Evolutionary conservation across 1,284 basidiomycete species (phyloP), one percentile per base, ranked within the genome.

Genomic region (Trichosporon faecale): DNA sequence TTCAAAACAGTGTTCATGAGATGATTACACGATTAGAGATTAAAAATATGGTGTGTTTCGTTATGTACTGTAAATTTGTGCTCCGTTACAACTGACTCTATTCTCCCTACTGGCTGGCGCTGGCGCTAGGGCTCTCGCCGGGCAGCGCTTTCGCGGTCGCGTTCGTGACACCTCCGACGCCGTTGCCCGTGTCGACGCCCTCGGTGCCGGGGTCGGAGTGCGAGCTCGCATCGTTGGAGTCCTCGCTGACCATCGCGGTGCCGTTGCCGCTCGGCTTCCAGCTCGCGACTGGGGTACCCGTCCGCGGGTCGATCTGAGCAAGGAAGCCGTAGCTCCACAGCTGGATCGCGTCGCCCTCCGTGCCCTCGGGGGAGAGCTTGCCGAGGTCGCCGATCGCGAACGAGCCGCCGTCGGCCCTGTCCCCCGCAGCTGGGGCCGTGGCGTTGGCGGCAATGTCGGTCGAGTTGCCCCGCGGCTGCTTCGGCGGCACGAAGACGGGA

Each of bases 271-370:
- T 52, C 8, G 49, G 18, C 49, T 4, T 4, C 57, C 57, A 61
- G 16, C 9, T 70, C 0, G 76, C 78, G 1, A 78, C 78, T 0
- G 78, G 70, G 27, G 60, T 52, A 3, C 79, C 77, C 3, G 74
- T 76, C 37, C 78, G 65, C 14, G 81, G 80, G 72, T 82, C 81
- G 14, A 79, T 74, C 37, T 80, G 75, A 3, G 78, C 82, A 66
- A 84, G 71, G 74, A 83, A 80, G 1, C 76, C 81, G 73, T 82
- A 84, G 63, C 78, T 79, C 82, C 83, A 84, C 12, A 84, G 73
- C 74, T 84, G 83, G 60, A 84, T 71, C 2, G 83, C 83, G 66
- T 84, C 81, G n/a, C 80, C 81, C 73, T 84, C 83, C 1, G 81
- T 83, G 1, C 81, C 82, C 21, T 75, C 79, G 0, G 78, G 77